Conservation (phyloP, 345 rosid species). For the Hypericum androsaemum region DNA sequence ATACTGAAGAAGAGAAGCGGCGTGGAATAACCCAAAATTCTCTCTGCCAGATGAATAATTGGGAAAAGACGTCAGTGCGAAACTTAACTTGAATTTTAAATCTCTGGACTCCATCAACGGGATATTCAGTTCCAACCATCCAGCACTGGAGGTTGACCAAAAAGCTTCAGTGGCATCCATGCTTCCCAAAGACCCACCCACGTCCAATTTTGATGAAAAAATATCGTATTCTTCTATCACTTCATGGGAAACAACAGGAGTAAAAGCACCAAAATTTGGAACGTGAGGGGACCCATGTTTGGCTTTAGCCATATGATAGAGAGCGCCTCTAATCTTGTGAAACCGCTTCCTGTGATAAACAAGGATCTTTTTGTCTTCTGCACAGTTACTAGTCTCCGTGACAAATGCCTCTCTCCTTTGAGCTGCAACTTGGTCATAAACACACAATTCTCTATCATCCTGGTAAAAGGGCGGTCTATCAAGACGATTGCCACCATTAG, state of each 20-base stretch:
- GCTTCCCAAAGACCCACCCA: constrained; percentile 20
- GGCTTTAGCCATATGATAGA: constrained; percentile 10
- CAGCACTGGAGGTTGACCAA: constrained; percentile 29
- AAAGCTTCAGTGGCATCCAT: background rate
- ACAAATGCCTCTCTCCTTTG: constrained; percentile 26
- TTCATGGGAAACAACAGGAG: constrained; percentile 16
- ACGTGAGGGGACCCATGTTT: constrained; percentile 11
- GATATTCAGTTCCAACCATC: constrained; percentile 28
- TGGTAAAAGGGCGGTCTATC: constrained; percentile 21
- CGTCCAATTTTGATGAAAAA: constrained; percentile 19
- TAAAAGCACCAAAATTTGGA: constrained; percentile 16
- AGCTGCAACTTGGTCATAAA: constrained; percentile 22
- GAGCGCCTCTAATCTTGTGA: constrained; percentile 29
- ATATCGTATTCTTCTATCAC: constrained; percentile 20
- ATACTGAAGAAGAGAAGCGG: constrained; percentile 36
- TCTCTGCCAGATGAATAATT: constrained; percentile 25
- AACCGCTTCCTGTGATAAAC: constrained; percentile 75
- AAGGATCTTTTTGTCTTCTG: constrained; percentile 38
- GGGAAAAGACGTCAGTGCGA: constrained; percentile 26
- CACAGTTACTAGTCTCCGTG: constrained; percentile 23
- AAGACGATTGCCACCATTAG: constrained; percentile 18
- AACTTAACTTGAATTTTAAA: constrained; percentile 30
- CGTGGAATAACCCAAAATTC: constrained; percentile 33
- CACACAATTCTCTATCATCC: constrained; percentile 19
- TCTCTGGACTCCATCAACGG: constrained; percentile 24